Base-by-base conservation (phyloP, 2,329 filamentous ascomycete genomes). In the Curvularia sp. region DNA sequence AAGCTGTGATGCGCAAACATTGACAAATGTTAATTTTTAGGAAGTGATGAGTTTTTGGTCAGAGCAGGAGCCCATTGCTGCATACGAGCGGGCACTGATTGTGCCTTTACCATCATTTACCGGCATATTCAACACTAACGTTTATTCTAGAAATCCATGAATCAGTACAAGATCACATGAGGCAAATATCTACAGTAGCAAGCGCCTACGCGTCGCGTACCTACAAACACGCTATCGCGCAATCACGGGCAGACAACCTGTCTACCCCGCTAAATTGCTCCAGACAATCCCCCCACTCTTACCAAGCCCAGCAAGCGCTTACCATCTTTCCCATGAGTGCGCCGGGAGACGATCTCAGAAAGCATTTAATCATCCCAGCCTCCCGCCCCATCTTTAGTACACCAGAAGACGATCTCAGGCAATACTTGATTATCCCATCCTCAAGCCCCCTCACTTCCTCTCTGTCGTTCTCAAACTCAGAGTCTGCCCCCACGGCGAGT, bases 231-330 rank as follows among this genome's bases (percentile, higher is more conserved):
- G 63, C 38, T 57, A 44, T 63, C 66, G 62, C 69, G 67, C 66
- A 63, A 67, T 70, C 66, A 70, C 61, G 60, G 64, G 50, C 30
- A 9, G 64, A 68, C 60, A 60, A 69, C 63, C 53, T n/a, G 33
- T 38, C 5, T 38, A 8, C 52, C 55, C 54, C 42, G 44, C 59
- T 62, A 60, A 53, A 30, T 59, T 47, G 43, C 35, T 42, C 31
- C 47, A 47, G 35, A 12, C 18, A 53, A 30, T 41, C 18, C 18
- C 18, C 50, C 35, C 52, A 41, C 52, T 12, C 15, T 12, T 30
- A 30, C 46, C 41, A 55, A 55, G 18, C 47, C 28, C 48, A 49
- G 28, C 56, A 60, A 60, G 55, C 53, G 24, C 55, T 39, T 39
- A 39, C 28, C 9, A 6, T 28, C 35, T 44, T 62, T 33, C 48